Conservation (phyloP, 1,284 basidiomycete genomes). For the Gomphus sp. region DNA sequence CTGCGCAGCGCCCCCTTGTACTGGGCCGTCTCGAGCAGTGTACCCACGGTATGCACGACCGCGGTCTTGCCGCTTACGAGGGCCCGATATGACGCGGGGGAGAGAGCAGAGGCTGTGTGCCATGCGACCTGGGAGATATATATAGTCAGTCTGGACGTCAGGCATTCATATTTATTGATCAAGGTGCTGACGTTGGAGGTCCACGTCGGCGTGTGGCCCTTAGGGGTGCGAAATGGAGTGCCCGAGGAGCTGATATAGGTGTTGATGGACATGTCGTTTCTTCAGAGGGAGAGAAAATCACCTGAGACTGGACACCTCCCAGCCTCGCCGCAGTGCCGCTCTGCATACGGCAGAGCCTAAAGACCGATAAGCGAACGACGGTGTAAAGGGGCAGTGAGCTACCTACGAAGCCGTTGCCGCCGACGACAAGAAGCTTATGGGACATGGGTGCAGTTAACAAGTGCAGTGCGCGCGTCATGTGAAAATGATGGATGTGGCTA, state of each 20-base stretch:
- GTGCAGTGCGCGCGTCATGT: too few species aligned
- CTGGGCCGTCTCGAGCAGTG: conserved; percentile 70
- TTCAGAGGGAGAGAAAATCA: conserved; percentile 22
- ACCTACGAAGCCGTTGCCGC: conserved; percentile 95
- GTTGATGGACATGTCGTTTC: neutral
- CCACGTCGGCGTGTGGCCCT: conserved; percentile 88
- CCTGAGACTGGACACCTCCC: conserved; percentile 87
- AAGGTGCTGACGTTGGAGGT: conserved; percentile 46
- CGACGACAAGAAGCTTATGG: conserved; percentile 76
- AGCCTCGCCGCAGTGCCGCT: conserved; percentile 73
- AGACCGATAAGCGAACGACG: neutral
- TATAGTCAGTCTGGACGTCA: conserved; percentile 1
- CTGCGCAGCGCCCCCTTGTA: conserved; percentile 73
- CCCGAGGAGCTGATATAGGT: conserved; percentile 65
- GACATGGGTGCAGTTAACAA: conserved; percentile 13
- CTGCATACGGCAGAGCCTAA: conserved; percentile 89
- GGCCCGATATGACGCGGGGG: conserved; percentile 64
- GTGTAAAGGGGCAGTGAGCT: conserved; percentile 13
- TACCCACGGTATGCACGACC: conserved; percentile 94
- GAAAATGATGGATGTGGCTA: too few species aligned
- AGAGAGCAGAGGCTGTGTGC: conserved; percentile 71
- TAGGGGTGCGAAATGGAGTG: conserved; percentile 75
- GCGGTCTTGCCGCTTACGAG: conserved; percentile 61
- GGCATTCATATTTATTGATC: conserved; percentile 8
- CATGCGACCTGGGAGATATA: conserved; percentile 58